Conservation (phyloP, 2,329 filamentous ascomycete genomes). For the Pseudogymnoascus sp. region DNA sequence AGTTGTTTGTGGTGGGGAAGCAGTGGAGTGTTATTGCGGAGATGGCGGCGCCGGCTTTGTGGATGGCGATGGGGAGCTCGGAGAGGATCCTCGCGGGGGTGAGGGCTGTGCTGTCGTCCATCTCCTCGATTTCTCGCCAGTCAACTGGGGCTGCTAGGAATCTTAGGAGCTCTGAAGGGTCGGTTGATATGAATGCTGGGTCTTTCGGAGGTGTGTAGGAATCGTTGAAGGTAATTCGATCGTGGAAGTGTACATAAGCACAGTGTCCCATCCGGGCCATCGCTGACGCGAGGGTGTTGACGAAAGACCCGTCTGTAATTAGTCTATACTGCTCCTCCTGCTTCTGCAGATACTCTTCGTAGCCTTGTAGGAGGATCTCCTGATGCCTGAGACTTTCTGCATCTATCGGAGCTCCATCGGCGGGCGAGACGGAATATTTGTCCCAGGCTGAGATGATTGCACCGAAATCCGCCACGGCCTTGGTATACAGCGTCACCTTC, state of each 20-base stretch:
- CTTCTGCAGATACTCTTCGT: background rate
- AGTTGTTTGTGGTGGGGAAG: background rate
- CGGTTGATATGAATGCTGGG: background rate
- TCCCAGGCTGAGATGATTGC: background rate
- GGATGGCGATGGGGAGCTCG: slow-evolving; percentile 6
- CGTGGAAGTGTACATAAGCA: background rate
- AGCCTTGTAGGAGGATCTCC: background rate
- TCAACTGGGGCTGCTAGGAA: background rate
- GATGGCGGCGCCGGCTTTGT: background rate
- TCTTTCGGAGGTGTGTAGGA: too few species aligned
- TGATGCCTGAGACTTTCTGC: background rate
- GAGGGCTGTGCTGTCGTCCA: background rate
- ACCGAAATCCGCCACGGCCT: background rate
- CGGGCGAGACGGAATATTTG: background rate
- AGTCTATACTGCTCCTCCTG: background rate
- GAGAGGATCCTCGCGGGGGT: background rate
- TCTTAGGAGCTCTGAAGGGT: background rate
- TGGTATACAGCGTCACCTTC: background rate
- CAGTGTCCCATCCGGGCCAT: background rate
- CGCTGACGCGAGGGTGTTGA: background rate
- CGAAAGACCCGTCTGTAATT: background rate
- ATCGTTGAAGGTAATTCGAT: background rate
- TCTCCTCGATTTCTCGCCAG: background rate
- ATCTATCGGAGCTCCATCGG: background rate
- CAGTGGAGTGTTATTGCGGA: background rate